Percentiles rank a stretch among this genome's conserved stretches.
These are phyloP conservation scores for Dalbergia cultrata DNA, from an alignment of 306 rosid genomes.

Conservation along the genomic window DNA sequence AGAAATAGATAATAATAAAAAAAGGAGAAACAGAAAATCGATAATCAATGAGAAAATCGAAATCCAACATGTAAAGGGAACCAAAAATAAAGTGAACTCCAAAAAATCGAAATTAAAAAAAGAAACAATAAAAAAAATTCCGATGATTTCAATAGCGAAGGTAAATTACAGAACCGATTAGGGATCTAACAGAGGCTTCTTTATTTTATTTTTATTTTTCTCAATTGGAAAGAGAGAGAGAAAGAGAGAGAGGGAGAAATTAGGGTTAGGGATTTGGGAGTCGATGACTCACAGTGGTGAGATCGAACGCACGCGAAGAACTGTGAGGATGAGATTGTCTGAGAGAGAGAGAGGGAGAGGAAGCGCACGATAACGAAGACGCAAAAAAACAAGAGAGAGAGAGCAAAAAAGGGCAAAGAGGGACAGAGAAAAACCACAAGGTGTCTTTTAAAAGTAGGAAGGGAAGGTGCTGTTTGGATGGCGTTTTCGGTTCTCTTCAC, in stretches of 20 bases:
- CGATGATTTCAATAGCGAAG: constrained; percentile 8
- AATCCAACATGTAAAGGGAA: constrained; percentile 43
- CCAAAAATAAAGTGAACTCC: neutral
- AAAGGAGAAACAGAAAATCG: neutral
- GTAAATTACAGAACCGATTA: constrained; percentile 43
- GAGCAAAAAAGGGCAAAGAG: constrained; percentile 45
- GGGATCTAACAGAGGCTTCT: constrained; percentile 65
- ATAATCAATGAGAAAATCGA: constrained; percentile 42
- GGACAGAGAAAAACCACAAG: constrained; percentile 68
- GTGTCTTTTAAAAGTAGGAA: constrained; percentile 62
- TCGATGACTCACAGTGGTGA: constrained; percentile 58
- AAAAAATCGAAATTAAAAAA: neutral
- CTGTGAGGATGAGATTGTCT: constrained; percentile 62
- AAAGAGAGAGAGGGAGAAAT: constrained; percentile 34
- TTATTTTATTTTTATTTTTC: too few species aligned
- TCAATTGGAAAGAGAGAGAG: neutral
- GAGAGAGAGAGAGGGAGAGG: constrained; percentile 39
- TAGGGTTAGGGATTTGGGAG: constrained; percentile 58
- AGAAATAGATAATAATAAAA: neutral
- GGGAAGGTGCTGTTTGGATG: constrained; percentile 72
- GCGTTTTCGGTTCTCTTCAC: constrained; percentile 62
- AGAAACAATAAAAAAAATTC: neutral
- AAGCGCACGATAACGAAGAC: constrained; percentile 57
- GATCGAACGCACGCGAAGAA: constrained; percentile 48
- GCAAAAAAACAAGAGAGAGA: constrained; percentile 38